Base-by-base conservation (phyloP, 169 alveolate species). In the Plasmodium adleri region DNA sequence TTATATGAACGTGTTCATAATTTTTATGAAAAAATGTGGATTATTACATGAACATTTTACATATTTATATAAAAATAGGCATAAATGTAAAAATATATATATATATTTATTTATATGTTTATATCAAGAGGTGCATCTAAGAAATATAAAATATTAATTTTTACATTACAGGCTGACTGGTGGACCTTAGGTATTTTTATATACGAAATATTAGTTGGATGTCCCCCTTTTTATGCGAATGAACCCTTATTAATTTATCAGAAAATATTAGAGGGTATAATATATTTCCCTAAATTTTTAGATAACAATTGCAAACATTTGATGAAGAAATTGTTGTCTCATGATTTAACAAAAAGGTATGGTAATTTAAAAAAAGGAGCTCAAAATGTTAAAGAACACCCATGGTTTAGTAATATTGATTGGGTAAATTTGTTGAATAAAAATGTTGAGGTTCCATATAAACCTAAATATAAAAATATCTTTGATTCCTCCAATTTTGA, bases 151-250 rank as follows among this genome's bases (percentile, higher is more conserved):
- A 39, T 39, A 5, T 39, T 39, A 5, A 39, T 26, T 64, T 28
- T 64, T 28, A 9, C 26, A 20, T 49, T 75, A 20, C 49, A 80
- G 90, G 90, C 80, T 17, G 99, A 98, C 83, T 97, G 99, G 99
- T 99, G 99, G 99, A 98, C 99, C 47, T 94, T 98, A 74, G 99
- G 99, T 0, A 97, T 97, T 15, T 93, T 98, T 71, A 96, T 97
- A 13, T 98, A 98, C 92, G 99, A 98, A 95, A 98, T 98, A 99
- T 93, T 98, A 45, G 99, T 98, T 22, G 99, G 99, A 20, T 97
- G 97, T 88, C 99, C 99, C 43, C 99, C 99, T 26, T 98, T 97
- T 96, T 96, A 97, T 88, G 99, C 98, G 88, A 99, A 98, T 90
- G 99, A 98, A 86, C 99, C 99, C 12, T 96, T 98, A 98, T 97